Evolutionary conservation across 2,329 filamentous ascomycete species (phyloP), one percentile per base, ranked within the genome.

Genomic region (Laburnicola sp.): DNA sequence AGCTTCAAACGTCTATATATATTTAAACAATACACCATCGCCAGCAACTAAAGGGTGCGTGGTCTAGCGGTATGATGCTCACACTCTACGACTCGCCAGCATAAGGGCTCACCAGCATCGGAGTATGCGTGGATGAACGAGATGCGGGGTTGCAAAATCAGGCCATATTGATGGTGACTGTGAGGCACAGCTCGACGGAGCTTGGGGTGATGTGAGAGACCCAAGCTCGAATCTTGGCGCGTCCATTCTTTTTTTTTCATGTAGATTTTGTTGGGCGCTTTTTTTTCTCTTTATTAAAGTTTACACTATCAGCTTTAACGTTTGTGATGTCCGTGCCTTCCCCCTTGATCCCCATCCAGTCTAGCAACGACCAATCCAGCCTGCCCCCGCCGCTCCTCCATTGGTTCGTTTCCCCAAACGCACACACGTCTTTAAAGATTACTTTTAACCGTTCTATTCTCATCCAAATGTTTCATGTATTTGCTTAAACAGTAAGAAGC

Each of bases 41-140:
- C 16, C 16, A 31, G 10, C 21, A 1, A 6, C 7, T 34, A 35
- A 4, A 35, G 42, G 42, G 27, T 34, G 21, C 42, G 32, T 45
- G 31, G 42, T 23, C 42, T 21, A 45, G 22, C 36, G 42, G 42
- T 27, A 45, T 35, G 42, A 23, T 31, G 22, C 42, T 27, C 42
- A 36, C 42, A 45, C 25, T 9, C 11, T 27, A 42, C 22, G 22
- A 41, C 25, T 6, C 10, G 25, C 9, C 38, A 11, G 10, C 38
- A 16, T 11, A 6, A 7, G 35, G n/a, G 6, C n/a, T 23, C 5
- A 6, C 35, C 10, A 23, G 7, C 16, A 21, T 37, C n/a, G 21
- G 37, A 16, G 30, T 32, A 32, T 32, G 8, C 30, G 22, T 8
- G 4, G 38, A n/a, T 32, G 8, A 8, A 32, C 30, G 30, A 8